Evolutionary conservation across 345 rosid genomes (phyloP), one percentile per base, ranked within the genome.

Genomic region (Salix suchowensis): DNA sequence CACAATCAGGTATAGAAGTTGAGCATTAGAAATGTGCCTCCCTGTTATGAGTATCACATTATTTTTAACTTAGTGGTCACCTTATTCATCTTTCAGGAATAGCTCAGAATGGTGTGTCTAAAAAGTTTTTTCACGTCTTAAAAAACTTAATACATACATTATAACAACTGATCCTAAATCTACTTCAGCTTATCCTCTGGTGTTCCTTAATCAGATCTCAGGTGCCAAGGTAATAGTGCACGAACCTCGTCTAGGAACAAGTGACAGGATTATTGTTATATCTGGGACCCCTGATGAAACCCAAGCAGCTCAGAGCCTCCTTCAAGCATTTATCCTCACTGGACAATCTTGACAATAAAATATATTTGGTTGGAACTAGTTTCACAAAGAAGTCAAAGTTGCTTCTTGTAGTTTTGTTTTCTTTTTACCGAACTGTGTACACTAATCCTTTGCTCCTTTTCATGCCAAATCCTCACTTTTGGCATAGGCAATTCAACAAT

Each of bases 241-340:
- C 65, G 97, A 96, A 84, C 90, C 94, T 85, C 81, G 72, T 74
- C 68, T 81, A 70, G 98, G 94, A 85, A 84, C 91, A 84, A 85
- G 84, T 77, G 96, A 93, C 85, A 85, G 94, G 86, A 88, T 90
- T 82, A 72, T 93, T 70, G 96, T 96, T 79, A 93, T 96, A 80
- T 92, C 97, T 64, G 99, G 99, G 77, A 88, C 96, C 52, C 97
- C 98, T 23, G 97, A 96, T 83, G 89, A 93, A 91, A 89, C 96
- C 73, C 97, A 89, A 74, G 94, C 95, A 52, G 99, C 98, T 75
- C 98, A 96, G 85, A 93, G 93, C 85, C 97, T 96, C 74, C 97
- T 95, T 62, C 96, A 93, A 72, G 97, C 98, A 32, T 95, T 91
- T 78, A 91, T 95, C 84, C 92, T 91, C 82, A 87, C 89, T 8